A percentile compares a stretch with the other conserved stretches of the same genome.
Conservation (phyloP, 2,329 filamentous ascomycete genomes). For the Neonectria neomacrospora region DNA sequence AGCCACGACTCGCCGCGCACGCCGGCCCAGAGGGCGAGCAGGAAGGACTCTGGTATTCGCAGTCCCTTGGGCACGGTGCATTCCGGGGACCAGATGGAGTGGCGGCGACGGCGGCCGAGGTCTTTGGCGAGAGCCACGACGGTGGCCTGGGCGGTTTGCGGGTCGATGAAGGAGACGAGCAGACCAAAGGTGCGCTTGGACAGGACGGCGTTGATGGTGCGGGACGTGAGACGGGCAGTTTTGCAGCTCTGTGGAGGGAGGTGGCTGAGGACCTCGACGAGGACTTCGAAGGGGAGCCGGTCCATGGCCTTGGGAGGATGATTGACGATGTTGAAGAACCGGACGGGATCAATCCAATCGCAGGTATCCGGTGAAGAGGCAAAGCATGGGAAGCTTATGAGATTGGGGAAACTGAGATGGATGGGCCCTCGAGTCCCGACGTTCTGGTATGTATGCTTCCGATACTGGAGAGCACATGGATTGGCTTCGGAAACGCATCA, state of each 20-base stretch:
- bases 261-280: slow-evolving; percentile 45
- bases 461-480: too few species aligned
- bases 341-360: neutral
- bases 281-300: slow-evolving; percentile 47
- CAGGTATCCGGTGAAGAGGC: neutral
- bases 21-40: slow-evolving; percentile 47
- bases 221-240: slow-evolving; percentile 47
- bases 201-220: slow-evolving; percentile 48
- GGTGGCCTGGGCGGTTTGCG: slow-evolving; percentile 37
- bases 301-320: slow-evolving; percentile 34
- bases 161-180: slow-evolving; percentile 48
- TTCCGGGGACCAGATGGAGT: slow-evolving; percentile 51
- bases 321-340: too few species aligned
- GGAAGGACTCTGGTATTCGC: slow-evolving; percentile 47
- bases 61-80: slow-evolving; percentile 47
- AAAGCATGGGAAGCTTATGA: neutral
- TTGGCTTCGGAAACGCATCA: neutral
- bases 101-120: slow-evolving; percentile 36
- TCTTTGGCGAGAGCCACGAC: slow-evolving; percentile 38
- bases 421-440: neutral
- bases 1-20: slow-evolving; percentile 43
- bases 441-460: neutral
- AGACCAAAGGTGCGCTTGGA: slow-evolving; percentile 42
- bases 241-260: slow-evolving; percentile 39
- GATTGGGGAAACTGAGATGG: neutral